These are phyloP conservation scores for Eleusine indica DNA, from an alignment of 176 grass and related monocot species.

Conservation along the genomic window DNA sequence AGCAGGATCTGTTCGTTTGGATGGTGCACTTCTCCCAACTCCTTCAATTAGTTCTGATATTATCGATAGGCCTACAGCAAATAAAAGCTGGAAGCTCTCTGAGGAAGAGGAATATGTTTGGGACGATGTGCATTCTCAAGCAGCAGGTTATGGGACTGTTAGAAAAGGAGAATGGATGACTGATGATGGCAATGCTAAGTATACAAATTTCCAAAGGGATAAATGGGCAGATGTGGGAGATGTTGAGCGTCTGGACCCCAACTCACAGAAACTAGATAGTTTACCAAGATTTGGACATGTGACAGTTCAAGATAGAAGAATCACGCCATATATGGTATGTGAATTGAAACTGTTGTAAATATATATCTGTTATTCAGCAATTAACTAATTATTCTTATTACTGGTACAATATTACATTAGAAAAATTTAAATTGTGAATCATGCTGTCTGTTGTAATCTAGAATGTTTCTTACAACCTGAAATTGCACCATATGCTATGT, in stretches of 20 bases:
- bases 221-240: constrained; percentile 49
- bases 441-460: neutral
- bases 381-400: constrained; percentile 18
- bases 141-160: constrained; percentile 48
- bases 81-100: constrained; percentile 87
- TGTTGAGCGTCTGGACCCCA: constrained; percentile 39
- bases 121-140: constrained; percentile 70
- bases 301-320: constrained; percentile 48
- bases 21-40: constrained; percentile 48
- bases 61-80: constrained; percentile 53
- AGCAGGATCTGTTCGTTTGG: constrained; percentile 53
- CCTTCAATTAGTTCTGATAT: constrained; percentile 53
- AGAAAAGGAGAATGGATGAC: constrained; percentile 69
- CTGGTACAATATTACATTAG: constrained; percentile 9
- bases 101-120: constrained; percentile 98
- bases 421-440: neutral
- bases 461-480: constrained; percentile 10
- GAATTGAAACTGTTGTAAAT: constrained; percentile 4
- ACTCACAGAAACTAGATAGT: constrained; percentile 43
- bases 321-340: constrained; percentile 59
- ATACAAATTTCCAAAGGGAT: constrained; percentile 51
- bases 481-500: neutral
- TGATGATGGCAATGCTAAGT: constrained; percentile 51
- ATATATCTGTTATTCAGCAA: constrained; percentile 7
- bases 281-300: constrained; percentile 51